phyloP scores from a whole-genome alignment of 1,284 basidiomycete species.

The Moniliella sp. region DNA sequence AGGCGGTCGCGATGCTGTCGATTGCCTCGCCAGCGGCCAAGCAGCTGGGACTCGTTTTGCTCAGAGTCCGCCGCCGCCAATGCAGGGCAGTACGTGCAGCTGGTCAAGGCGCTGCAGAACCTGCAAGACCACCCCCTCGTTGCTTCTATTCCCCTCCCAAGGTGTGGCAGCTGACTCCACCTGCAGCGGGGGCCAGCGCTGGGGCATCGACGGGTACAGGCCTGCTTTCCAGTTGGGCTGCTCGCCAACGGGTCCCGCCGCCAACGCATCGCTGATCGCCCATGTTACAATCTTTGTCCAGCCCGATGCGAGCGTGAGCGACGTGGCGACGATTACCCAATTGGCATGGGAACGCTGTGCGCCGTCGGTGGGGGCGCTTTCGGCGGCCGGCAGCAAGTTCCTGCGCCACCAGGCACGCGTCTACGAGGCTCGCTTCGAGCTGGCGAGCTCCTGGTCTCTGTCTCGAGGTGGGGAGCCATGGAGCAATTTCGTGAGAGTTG shows the following conservation, averaged over 20 bases:
- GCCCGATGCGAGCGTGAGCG: constrained; percentile 11
- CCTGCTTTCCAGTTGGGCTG: neutral
- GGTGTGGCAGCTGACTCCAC: constrained; percentile 30
- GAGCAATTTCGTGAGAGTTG: constrained; percentile 4
- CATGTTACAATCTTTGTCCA: constrained; percentile 14
- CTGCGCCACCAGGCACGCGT: constrained; percentile 6
- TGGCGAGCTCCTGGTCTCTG: constrained; percentile 22
- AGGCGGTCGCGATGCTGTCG: constrained; percentile 26
- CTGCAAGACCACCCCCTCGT: constrained; percentile 23
- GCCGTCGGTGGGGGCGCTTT: constrained; percentile 16
- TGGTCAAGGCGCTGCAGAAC: constrained; percentile 11
- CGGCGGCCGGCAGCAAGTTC: too few species aligned
- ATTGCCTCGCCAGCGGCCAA: constrained; percentile 20
- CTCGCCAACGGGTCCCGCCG: constrained; percentile 2
- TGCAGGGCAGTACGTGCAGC: constrained; percentile 7
- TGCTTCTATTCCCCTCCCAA: constrained; percentile 11
- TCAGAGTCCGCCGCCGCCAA: constrained; percentile 21
- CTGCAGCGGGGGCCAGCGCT: constrained; percentile 8
- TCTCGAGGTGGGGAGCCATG: constrained; percentile 16
- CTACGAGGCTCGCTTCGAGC: constrained; percentile 16
- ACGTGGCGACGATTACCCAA: constrained; percentile 20
- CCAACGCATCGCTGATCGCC: constrained; percentile 10
- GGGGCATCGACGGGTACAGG: neutral
- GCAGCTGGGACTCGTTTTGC: constrained; percentile 21
- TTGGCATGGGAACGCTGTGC: constrained; percentile 24